phyloP scores from a whole-genome alignment of 768 basidiomycete species.

The Xerocomellus intermedius region DNA sequence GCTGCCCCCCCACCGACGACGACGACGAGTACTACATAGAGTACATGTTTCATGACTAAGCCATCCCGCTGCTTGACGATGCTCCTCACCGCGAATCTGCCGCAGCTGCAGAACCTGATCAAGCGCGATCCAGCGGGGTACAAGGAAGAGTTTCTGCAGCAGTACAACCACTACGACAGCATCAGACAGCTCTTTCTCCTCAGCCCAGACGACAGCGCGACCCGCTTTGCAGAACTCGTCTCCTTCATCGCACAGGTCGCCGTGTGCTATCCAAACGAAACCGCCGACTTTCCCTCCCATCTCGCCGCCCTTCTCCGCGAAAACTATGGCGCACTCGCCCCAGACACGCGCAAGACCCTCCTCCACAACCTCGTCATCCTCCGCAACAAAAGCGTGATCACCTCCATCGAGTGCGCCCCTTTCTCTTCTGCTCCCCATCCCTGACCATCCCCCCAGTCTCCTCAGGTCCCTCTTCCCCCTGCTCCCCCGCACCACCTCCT shows the following conservation, averaged over 20 bases:
- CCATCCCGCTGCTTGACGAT: no score
- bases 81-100: constrained; percentile 87
- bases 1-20: neutral
- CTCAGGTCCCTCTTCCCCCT: constrained; percentile 92
- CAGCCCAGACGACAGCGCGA: constrained; percentile 81
- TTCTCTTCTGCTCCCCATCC: neutral
- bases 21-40: neutral
- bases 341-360: constrained; percentile 81
- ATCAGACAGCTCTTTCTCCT: constrained; percentile 81
- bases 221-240: constrained; percentile 84
- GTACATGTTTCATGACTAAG: constrained; percentile 21
- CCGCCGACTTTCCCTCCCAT: constrained; percentile 80
- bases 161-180: constrained; percentile 94
- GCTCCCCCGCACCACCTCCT: constrained; percentile 89
- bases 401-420: constrained; percentile 80
- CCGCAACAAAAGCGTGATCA: constrained; percentile 88
- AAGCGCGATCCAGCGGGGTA: constrained; percentile 90
- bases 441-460: constrained; percentile 50
- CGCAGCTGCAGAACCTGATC: constrained; percentile 95
- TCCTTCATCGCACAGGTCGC: constrained; percentile 84
- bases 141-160: constrained; percentile 93
- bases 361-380: constrained; percentile 93
- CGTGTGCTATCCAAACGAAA: constrained; percentile 86
- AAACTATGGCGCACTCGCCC: constrained; percentile 67
- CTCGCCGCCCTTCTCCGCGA: constrained; percentile 77